Evolutionary conservation across 2,329 filamentous ascomycete species (phyloP), one percentile per base, ranked within the genome.

Genomic region (Aspergillus fumigatiaffinis): DNA sequence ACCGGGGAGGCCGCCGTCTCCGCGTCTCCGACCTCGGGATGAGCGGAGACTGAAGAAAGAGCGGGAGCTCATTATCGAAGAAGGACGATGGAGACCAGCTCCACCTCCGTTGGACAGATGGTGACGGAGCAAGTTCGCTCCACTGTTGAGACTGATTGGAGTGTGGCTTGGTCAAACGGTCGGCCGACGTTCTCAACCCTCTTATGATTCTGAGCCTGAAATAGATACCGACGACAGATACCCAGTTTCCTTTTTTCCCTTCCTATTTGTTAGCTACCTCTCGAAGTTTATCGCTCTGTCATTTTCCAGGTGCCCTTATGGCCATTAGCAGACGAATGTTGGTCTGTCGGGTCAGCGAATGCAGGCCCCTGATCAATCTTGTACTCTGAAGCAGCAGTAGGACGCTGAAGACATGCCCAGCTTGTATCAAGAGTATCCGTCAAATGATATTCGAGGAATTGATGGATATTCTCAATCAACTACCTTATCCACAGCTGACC

Each of bases 11-110:
- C 59, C 59, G 9, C 50, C 55, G 21, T 60, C 68, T 28, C 65
- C 64, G 17, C 63, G 63, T 3, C 55, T 59, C 28, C 61, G 64
- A 17, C 52, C 58, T 53, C 52, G 60, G 23, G 64, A 63, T 2
- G 62, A 65, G 25, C 61, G 68, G 28, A 53, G 62, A 41, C 57
- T 67, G 12, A 60, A 63, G 28, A 47, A 47, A 47, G 69, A 71
- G 54, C 66, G 68, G 21, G 70, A 71, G 38, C 61, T 66, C 57
- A 53, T 66, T 42, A 29, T 62, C 20, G 60, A 63, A 38, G 65
- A 68, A 29, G 53, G 59, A 12, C 63, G 62, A 26, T 61, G 57
- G 50, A 60, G 59, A 52, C 53, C 26, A n/a, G 35, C 20, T 44
- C 50, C 32, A 8, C n/a, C 46, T 49, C 56, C 48, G 7, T 52